Conservation (phyloP, 2,329 filamentous ascomycete genomes). For the Clonostachys rhizophaga region DNA sequence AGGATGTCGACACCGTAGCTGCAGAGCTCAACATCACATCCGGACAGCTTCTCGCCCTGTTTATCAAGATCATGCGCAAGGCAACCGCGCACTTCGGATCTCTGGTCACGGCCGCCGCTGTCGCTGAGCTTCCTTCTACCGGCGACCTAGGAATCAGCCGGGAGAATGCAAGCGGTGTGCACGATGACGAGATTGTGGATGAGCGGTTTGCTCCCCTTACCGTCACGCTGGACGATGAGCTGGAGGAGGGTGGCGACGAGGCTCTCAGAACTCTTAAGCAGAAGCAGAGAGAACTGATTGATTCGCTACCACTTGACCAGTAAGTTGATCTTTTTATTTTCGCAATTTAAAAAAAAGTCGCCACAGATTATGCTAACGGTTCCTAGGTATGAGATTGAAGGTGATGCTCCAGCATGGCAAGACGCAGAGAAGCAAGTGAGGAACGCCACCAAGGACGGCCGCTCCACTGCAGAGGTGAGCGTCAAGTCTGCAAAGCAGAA, state of each 20-base stretch:
- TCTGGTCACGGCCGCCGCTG: constrained; percentile 70
- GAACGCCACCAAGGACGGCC: constrained; percentile 47
- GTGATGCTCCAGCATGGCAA: constrained; percentile 56
- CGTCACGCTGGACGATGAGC: constrained; percentile 70
- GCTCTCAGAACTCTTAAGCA: constrained; percentile 65
- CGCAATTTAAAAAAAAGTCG: neutral
- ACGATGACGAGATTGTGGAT: constrained; percentile 64
- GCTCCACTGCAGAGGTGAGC: constrained; percentile 64
- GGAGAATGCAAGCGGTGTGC: constrained; percentile 56
- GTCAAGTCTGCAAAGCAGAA: constrained; percentile 76
- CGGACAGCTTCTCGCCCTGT: constrained; percentile 88
- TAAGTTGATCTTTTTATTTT: constrained; percentile 11
- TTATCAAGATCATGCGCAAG: constrained; percentile 93
- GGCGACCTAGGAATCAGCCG: constrained; percentile 53
- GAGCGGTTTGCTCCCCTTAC: constrained; percentile 67
- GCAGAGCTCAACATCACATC: constrained; percentile 69
- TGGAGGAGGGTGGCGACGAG: constrained; percentile 79
- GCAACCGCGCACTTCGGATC: constrained; percentile 72
- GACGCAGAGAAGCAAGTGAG: constrained; percentile 73
- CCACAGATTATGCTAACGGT: too few relatives aligned
- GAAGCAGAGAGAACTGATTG: constrained; percentile 83
- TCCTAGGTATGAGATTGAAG: constrained; percentile 60
- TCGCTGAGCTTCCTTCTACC: constrained; percentile 57
- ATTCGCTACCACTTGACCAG: constrained; percentile 82
- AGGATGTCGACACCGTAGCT: constrained; percentile 76